Evolutionary conservation across 306 rosid genomes (phyloP), one percentile per base, ranked within the genome.

Genomic region (Trichosanthes truncata): DNA sequence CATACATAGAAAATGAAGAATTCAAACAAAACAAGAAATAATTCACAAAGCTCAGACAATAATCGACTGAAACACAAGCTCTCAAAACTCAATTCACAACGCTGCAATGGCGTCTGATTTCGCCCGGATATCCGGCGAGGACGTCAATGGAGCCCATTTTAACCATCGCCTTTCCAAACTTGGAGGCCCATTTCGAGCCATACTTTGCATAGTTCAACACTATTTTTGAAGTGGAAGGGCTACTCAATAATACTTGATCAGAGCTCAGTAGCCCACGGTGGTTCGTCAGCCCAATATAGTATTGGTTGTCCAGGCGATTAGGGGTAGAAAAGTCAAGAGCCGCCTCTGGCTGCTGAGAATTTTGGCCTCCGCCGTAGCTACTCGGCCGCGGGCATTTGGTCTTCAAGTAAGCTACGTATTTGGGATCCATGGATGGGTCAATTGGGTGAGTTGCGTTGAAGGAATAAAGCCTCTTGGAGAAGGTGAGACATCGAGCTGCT

Each of bases 81-180:
- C 11, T 56, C 4, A 21, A 56, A 56, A 36, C 40, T 67, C 60
- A 84, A 55, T 82, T 84, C 59, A 84, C 82, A 31, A 73, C 31
- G 48, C 77, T 20, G 43, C 86, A 86, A 5, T 86, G 71, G 26
- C 55, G 83, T 71, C 83, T 83, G 18, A 86, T 45, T 81, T 83
- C 83, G 6, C 88, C 88, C 3, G 23, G 71, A 3, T 11, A 43
- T 48, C 81, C 86, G 0, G 86, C 77, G 53, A 85, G 80, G 7
- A 78, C 78, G 6, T 74, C 82, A 55, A 84, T 73, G 38, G 52
- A 67, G 2, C 87, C 87, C 87, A 82, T 82, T 40, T 79, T 85
- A 68, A 82, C 85, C 85, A 85, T 82, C 3, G 88, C 86, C 23
- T 71, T 46, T 5, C 76, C 86, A 31, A 82, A 82, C 76, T 82